Conservation (phyloP, 805 yeast species). For the Candida hispaniensis region DNA sequence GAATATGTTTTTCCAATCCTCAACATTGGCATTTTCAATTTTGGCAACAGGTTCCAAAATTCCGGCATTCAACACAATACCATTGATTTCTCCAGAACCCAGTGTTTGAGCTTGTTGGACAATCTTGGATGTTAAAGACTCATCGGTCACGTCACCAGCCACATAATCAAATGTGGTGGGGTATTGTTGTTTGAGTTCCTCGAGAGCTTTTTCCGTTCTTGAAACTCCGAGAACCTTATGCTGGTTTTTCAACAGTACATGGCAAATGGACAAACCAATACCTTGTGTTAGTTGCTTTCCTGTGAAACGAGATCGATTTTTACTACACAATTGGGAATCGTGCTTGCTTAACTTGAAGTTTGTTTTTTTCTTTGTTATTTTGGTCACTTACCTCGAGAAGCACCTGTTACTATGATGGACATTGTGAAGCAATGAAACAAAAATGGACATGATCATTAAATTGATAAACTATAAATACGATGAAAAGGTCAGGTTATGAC, state of each 20-base stretch:
- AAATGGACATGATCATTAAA: too few relatives aligned
- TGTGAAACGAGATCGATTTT: too few relatives aligned
- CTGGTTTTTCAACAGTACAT: constrained; percentile 34
- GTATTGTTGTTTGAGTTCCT: constrained; percentile 34
- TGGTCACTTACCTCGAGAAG: too few relatives aligned
- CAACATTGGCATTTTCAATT: constrained; percentile 41
- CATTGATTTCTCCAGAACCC: constrained; percentile 43
- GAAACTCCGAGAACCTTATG: constrained; percentile 60
- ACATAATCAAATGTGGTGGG: constrained; percentile 25
- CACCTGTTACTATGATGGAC: too few relatives aligned
- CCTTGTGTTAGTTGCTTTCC: too few relatives aligned
- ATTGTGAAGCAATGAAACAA: too few relatives aligned
- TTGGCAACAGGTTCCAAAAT: constrained; percentile 63
- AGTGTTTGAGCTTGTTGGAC: constrained; percentile 35
- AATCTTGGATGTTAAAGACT: constrained; percentile 29
- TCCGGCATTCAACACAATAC: constrained; percentile 61
- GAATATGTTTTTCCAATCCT: constrained; percentile 51
- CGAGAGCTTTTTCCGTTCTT: constrained; percentile 44
- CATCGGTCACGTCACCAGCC: constrained; percentile 46
- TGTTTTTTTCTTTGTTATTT: too few relatives aligned
- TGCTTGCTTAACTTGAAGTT: too few relatives aligned
- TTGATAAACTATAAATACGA: too few relatives aligned
- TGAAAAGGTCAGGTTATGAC: too few relatives aligned
- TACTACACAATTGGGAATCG: too few relatives aligned
- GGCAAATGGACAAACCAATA: constrained; percentile 70